These are phyloP conservation scores for Nannochloris sp. DNA, from an alignment of 139 green algal species.

Conservation along the genomic window DNA sequence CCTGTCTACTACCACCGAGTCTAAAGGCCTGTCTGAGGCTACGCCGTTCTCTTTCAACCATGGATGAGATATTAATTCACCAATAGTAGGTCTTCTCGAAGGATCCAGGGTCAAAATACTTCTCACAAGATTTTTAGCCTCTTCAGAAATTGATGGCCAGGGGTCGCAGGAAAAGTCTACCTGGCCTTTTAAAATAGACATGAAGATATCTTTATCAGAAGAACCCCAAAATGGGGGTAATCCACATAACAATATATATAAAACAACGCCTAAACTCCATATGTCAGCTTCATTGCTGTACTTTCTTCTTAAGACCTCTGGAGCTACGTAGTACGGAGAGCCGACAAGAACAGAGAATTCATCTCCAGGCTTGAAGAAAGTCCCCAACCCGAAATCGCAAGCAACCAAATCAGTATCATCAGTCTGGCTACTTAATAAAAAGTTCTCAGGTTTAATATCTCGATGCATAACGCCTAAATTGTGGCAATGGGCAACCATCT, in stretches of 20 bases:
- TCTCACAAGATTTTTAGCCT: slow-evolving; percentile 25
- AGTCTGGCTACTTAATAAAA: slow-evolving; percentile 26
- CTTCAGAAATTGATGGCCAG: slow-evolving; percentile 34
- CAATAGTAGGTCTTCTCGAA: neutral
- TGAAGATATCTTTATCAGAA: slow-evolving; percentile 63
- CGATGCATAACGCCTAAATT: slow-evolving; percentile 39
- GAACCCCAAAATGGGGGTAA: slow-evolving; percentile 88
- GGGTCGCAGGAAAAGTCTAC: slow-evolving; percentile 35
- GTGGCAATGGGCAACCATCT: slow-evolving; percentile 58
- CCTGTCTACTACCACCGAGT: slow-evolving; percentile 55
- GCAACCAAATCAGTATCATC: slow-evolving; percentile 28
- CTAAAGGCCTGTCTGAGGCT: slow-evolving; percentile 39
- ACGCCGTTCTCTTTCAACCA: slow-evolving; percentile 49
- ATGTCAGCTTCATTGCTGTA: slow-evolving; percentile 65
- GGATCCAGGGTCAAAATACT: slow-evolving; percentile 22
- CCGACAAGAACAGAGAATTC: slow-evolving; percentile 10
- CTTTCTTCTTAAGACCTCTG: slow-evolving; percentile 54
- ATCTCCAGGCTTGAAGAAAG: slow-evolving; percentile 48
- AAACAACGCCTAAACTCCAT: slow-evolving; percentile 81
- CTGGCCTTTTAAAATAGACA: slow-evolving; percentile 38
- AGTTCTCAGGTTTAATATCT: slow-evolving; percentile 74
- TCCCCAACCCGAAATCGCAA: slow-evolving; percentile 69
- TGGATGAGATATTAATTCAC: slow-evolving; percentile 11
- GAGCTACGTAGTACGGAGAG: slow-evolving; percentile 68
- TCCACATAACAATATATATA: slow-evolving; percentile 88